These are phyloP conservation scores for Pugionium cornutum DNA, from an alignment of 345 rosid genomes.

Conservation along the genomic window DNA sequence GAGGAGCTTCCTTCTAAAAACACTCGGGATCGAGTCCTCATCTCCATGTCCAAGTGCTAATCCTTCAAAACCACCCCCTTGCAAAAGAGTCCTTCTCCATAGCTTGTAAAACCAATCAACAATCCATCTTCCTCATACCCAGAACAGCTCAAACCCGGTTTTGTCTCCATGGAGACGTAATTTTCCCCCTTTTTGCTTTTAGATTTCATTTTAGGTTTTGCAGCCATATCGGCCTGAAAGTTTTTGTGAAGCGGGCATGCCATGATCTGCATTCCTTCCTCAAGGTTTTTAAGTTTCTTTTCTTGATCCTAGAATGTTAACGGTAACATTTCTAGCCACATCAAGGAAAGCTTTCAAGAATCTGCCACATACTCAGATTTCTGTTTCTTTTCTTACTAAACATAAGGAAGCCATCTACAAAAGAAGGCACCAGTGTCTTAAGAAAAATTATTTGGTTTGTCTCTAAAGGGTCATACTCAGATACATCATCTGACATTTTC, in stretches of 20 bases:
- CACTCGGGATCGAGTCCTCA: slow-evolving; percentile 85
- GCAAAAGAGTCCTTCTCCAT: slow-evolving; percentile 95
- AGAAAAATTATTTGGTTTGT: slow-evolving; percentile 38
- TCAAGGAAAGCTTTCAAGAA: slow-evolving; percentile 39
- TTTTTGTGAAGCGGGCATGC: slow-evolving; percentile 69
- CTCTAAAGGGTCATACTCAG: slow-evolving; percentile 29
- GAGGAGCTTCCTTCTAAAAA: slow-evolving; percentile 80
- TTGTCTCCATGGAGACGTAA: slow-evolving; percentile 39
- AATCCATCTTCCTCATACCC: slow-evolving; percentile 14
- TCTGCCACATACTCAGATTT: slow-evolving; percentile 44
- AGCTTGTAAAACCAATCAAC: slow-evolving; percentile 58
- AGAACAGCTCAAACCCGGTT: slow-evolving; percentile 17
- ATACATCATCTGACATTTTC: slow-evolving; percentile 40
- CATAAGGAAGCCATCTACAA: slow-evolving; percentile 41
- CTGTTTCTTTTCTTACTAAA: slow-evolving; percentile 22
- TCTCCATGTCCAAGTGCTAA: slow-evolving; percentile 58
- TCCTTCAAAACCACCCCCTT: slow-evolving; percentile 73
- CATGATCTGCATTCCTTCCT: slow-evolving; percentile 64
- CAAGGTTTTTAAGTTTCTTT: slow-evolving; percentile 18
- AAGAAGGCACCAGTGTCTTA: slow-evolving; percentile 32
- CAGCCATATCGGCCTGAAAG: slow-evolving; percentile 77
- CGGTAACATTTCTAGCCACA: slow-evolving; percentile 36
- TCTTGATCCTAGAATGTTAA: slow-evolving; percentile 39
- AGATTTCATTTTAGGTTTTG: slow-evolving; percentile 48
- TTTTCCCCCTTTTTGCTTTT: slow-evolving; percentile 28